Evolutionary conservation across 768 basidiomycete genomes (phyloP), one percentile per base, ranked within the genome.

Genomic region (Boletus huronensis): DNA sequence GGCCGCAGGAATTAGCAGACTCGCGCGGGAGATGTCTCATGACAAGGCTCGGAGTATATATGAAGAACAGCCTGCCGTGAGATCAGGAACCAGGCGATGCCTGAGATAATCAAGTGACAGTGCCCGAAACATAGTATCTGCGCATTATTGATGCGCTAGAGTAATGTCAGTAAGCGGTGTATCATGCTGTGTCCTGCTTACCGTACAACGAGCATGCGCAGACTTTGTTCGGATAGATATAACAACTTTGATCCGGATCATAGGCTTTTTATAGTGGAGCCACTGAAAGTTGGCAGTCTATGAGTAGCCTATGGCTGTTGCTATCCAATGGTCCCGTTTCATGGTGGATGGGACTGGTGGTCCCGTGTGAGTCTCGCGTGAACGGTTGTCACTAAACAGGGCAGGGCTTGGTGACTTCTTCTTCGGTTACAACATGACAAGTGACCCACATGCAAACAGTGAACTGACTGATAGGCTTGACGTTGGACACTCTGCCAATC

Each of bases 71-170:
- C 55, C 56, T n/a, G n/a, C n/a, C n/a, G n/a, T n/a, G n/a, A n/a
- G n/a, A n/a, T n/a, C n/a, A n/a, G n/a, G 23, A 25, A 55, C 61
- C 17, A 53, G 53, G 62, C 59, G 36, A 58, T 67, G 59, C 49
- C 36, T 44, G 54, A 54, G 42, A 50, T 32, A 34, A 40, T 44
- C 11, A 21, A 49, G 25, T 46, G 59, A 53, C 64, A 21, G 39
- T 59, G 57, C 31, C 19, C 21, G 26, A 17, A 60, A 61, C 50
- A 7, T 36, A n/a, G 52, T 47, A 40, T 29, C 48, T 54, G 23
- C 44, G 45, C 42, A 32, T 26, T 38, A 31, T 29, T 56, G 53
- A 52, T 48, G 47, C 38, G 48, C 43, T 38, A 23, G 32, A 28
- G 19, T 11, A 36, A 10, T 31, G 23, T 23, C 17, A 44, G 21